Evolutionary conservation across 2,329 filamentous ascomycete genomes (phyloP).

Genomic region (Colletotrichum coccodes): DNA sequence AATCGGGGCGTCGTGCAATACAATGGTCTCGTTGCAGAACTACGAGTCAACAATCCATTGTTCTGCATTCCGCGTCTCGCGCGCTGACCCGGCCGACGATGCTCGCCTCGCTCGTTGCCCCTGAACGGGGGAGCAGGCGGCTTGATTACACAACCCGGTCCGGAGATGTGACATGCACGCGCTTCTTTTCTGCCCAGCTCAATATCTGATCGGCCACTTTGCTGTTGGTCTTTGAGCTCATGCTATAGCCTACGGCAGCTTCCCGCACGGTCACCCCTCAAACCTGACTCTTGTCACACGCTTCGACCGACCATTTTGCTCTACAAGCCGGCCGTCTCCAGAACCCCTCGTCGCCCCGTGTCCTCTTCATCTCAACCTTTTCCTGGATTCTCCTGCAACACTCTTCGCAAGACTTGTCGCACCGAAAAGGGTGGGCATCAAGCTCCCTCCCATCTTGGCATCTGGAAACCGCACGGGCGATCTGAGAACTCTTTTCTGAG

Average conservation of each 20-base stretch:
- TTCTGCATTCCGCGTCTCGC: neutral
- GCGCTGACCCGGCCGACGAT: neutral
- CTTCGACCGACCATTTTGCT: constrained; percentile 4
- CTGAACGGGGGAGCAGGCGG: neutral
- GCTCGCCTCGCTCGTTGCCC: neutral
- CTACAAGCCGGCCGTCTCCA: constrained; percentile 16
- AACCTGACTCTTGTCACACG: constrained; percentile 23
- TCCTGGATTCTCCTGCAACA: constrained; percentile 1
- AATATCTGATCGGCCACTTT: neutral
- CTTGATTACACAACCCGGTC: neutral
- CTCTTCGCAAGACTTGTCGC: constrained; percentile 18
- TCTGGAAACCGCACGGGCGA: constrained; percentile 14
- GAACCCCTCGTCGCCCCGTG: constrained; percentile 15
- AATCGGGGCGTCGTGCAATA: neutral
- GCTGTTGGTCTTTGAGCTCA: neutral
- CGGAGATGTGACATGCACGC: neutral
- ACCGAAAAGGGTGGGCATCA: constrained; percentile 1
- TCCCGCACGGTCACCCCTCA: constrained; percentile 18
- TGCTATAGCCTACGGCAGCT: constrained; percentile 13
- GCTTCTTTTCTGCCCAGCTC: neutral
- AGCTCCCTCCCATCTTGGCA: constrained; percentile 32
- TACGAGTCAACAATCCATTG: neutral
- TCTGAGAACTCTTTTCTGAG: constrained; percentile 1
- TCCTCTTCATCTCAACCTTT: constrained; percentile 27
- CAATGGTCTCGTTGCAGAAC: neutral